Evolutionary conservation across 345 rosid species (phyloP), one percentile per base, ranked within the genome.

Genomic region (Eucalyptus albens): DNA sequence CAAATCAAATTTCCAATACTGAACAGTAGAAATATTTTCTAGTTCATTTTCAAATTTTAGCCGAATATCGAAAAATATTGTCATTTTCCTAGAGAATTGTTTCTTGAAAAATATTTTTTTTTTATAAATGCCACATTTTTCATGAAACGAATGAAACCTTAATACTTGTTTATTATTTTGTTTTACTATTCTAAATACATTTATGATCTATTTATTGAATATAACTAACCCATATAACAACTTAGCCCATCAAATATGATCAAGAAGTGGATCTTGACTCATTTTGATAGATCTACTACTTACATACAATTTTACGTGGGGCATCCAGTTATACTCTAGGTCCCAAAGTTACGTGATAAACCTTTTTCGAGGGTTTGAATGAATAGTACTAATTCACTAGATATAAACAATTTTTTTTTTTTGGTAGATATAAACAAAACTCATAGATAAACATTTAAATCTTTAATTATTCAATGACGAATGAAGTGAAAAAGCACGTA

Each of bases 1-100:
- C 26, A 53, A 21, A 21, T 53, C 5, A 5, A 53, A 53, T 21
- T 53, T 53, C 26, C 5, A 53, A 21, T 21, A 21, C 1, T 53
- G 0, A 53, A 21, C 0, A 8, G 0, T 0, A 53, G 2, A 53
- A 19, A 53, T 53, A 21, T 53, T 53, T 53, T 53, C 1, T 53
- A 53, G 2, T 53, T 53, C 2, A 53, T 53, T 53, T 53, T 53
- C 5, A 53, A 21, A 4, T 53, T 53, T 53, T 1, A 53, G 11
- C 0, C 1, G 0, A 53, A 53, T 53, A 53, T 53, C 11, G 1
- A 5, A 53, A 53, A 53, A 53, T 53, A 53, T 53, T 53, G 1
- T 53, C 24, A 53, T 53, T 53, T 21, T 53, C 26, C 26, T 21
- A 21, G 11, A 21, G 2, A 53, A 53, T 53, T 2, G 5, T 21